These are phyloP conservation scores for Punctularia strigosozonata DNA, from an alignment of 768 basidiomycete species.

Conservation along the genomic window DNA sequence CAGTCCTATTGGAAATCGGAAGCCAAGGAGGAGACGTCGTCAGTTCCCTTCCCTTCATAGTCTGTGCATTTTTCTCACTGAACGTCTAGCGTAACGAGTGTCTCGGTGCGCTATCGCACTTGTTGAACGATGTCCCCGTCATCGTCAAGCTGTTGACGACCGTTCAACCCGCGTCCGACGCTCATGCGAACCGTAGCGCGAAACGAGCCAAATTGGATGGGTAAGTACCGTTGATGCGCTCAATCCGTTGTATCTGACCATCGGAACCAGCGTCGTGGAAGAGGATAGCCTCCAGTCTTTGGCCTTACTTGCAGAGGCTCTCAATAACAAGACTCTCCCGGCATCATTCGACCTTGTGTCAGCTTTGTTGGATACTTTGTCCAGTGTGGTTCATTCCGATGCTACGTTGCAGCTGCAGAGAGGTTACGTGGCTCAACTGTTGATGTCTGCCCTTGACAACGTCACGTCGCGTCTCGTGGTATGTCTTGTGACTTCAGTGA, in stretches of 20 bases:
- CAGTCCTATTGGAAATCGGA: slow-evolving; percentile 43
- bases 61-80: slow-evolving; percentile 3
- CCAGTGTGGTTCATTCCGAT: slow-evolving; percentile 46
- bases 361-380: slow-evolving; percentile 60
- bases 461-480: slow-evolving; percentile 47
- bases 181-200: slow-evolving; percentile 32
- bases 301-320: slow-evolving; percentile 54
- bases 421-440: slow-evolving; percentile 69
- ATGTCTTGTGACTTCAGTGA: slow-evolving; percentile 8
- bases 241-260: background rate
- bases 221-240: slow-evolving; percentile 22
- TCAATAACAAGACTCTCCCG: slow-evolving; percentile 51
- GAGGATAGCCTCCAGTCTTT: slow-evolving; percentile 35
- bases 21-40: slow-evolving; percentile 37
- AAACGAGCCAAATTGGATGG: slow-evolving; percentile 55
- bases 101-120: slow-evolving; percentile 35
- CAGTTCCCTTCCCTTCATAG: slow-evolving; percentile 10
- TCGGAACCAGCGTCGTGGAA: slow-evolving; percentile 14
- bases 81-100: slow-evolving; percentile 28
- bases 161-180: slow-evolving; percentile 33
- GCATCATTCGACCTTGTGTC: slow-evolving; percentile 65
- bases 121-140: slow-evolving; percentile 39
- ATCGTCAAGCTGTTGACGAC: slow-evolving; percentile 38
- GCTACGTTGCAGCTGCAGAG: slow-evolving; percentile 49
- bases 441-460: slow-evolving; percentile 74